Evolutionary conservation across 1,284 basidiomycete species (phyloP).

Genomic region (Agroathelia rolfsii): DNA sequence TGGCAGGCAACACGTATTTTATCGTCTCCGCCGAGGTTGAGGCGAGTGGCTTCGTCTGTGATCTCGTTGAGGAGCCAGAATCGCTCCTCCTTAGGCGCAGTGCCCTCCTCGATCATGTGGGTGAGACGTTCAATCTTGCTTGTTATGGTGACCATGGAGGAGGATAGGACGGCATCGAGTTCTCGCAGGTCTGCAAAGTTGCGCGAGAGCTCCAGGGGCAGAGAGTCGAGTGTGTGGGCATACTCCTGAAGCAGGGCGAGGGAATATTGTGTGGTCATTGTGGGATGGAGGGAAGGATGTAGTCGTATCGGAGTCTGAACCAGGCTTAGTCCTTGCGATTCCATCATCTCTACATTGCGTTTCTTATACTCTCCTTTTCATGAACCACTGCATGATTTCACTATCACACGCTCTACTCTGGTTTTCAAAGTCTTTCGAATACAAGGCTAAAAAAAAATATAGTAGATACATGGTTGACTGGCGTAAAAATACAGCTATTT

Average conservation of each 20-base stretch:
- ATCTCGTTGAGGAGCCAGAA: slow-evolving; percentile 86
- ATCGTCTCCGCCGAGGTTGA: slow-evolving; percentile 96
- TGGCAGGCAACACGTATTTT: slow-evolving; percentile 96
- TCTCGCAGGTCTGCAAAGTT: slow-evolving; percentile 94
- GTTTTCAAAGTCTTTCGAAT: too few relatives aligned
- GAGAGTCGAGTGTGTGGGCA: slow-evolving; percentile 86
- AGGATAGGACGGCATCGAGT: slow-evolving; percentile 92
- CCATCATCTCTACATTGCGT: slow-evolving; percentile 12
- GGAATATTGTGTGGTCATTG: slow-evolving; percentile 32
- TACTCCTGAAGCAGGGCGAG: slow-evolving; percentile 71
- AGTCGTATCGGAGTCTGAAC: slow-evolving; percentile 7
- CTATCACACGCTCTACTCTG: too few relatives aligned
- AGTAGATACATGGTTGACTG: too few relatives aligned
- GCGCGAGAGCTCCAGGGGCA: slow-evolving; percentile 90
- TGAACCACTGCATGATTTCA: too few relatives aligned
- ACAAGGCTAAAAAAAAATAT: too few relatives aligned
- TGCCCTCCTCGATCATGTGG: slow-evolving; percentile 64
- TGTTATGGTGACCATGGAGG: slow-evolving; percentile 74
- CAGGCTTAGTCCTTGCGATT: slow-evolving; percentile 10
- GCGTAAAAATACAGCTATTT: too few relatives aligned
- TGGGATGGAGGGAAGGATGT: slow-evolving; percentile 4
- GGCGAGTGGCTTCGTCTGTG: slow-evolving; percentile 84
- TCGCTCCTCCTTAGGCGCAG: slow-evolving; percentile 65
- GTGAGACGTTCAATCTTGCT: slow-evolving; percentile 69
- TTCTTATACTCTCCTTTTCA: too few relatives aligned